Conservation (phyloP, 108 stramenopile genomes). For the Skeletonema grethae region DNA sequence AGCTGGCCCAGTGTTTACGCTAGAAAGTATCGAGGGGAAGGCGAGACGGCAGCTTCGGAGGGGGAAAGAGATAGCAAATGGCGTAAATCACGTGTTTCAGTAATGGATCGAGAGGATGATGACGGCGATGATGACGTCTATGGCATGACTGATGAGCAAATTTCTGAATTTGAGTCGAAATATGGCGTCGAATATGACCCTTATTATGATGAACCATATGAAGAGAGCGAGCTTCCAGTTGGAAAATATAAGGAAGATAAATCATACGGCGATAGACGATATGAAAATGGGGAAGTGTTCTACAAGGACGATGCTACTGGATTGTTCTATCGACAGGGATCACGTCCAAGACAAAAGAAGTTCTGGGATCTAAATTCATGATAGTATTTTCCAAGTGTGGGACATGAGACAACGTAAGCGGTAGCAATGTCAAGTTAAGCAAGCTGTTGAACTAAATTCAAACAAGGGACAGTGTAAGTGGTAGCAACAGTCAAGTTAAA, state of each 20-base stretch:
- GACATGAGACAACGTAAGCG: not conserved
- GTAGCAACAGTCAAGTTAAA: no score
- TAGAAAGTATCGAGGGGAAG: constrained; percentile 5
- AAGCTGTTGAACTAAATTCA: no score
- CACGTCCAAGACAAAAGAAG: constrained; percentile 42
- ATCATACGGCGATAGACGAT: constrained; percentile 79
- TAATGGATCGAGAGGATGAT: constrained; percentile 31
- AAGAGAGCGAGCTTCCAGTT: constrained; percentile 74
- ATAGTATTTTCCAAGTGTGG: not conserved
- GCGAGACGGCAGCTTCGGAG: constrained; percentile 1
- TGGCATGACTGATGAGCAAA: constrained; percentile 74
- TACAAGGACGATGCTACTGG: constrained; percentile 74
- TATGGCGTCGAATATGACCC: constrained; percentile 75
- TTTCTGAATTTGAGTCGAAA: constrained; percentile 50
- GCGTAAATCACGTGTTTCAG: constrained; percentile 31
- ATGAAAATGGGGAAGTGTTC: constrained; percentile 83
- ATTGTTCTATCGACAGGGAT: constrained; percentile 59
- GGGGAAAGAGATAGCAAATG: constrained; percentile 15
- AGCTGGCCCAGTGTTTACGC: constrained; percentile 46
- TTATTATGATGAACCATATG: constrained; percentile 87
- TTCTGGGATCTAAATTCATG: constrained; percentile 48
- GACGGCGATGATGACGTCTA: constrained; percentile 13
- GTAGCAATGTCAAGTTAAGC: not conserved
- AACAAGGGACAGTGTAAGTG: no score
- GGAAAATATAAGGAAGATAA: constrained; percentile 67